phyloP scores from a whole-genome alignment of 2,329 filamentous ascomycete genomes.

The Sclerotinia borealis region DNA sequence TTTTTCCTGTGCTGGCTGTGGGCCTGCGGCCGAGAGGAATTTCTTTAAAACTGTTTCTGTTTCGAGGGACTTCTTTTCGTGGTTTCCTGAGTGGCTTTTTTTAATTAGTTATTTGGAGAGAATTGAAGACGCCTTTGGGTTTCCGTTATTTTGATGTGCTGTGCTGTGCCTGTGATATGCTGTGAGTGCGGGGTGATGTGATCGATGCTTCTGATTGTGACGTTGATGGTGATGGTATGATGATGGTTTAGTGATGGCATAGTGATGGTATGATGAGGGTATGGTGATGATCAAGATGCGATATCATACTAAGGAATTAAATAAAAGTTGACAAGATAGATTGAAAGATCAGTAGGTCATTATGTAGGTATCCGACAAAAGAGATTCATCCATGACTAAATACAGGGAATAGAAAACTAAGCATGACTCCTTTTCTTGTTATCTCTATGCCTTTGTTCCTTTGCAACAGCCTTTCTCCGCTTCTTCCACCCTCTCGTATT shows the following conservation, averaged over 20 bases:
- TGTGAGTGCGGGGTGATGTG: not conserved
- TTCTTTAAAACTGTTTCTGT: too few relatives aligned
- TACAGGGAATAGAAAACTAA: not conserved
- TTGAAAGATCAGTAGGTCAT: not conserved
- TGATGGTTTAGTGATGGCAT: not conserved
- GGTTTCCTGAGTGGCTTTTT: not conserved
- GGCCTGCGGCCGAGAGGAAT: not conserved
- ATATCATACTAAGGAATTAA: not conserved
- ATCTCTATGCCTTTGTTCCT: conserved; percentile 62
- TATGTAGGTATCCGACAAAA: not conserved
- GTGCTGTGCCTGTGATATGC: not conserved
- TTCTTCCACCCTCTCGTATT: conserved; percentile 62
- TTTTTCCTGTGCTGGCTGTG: too few relatives aligned
- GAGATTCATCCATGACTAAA: not conserved
- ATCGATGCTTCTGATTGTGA: not conserved
- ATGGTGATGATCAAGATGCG: not conserved
- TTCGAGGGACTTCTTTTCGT: not conserved
- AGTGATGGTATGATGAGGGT: too few relatives aligned
- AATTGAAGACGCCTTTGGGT: not conserved
- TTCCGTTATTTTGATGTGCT: not conserved
- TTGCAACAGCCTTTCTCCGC: conserved; percentile 54
- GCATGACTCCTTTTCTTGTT: conserved; percentile 47
- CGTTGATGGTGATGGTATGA: not conserved
- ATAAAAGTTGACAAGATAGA: not conserved
- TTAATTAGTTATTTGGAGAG: not conserved